phyloP scores from a whole-genome alignment of 176 grass and related monocot genomes.

The Oryza coarctata region DNA sequence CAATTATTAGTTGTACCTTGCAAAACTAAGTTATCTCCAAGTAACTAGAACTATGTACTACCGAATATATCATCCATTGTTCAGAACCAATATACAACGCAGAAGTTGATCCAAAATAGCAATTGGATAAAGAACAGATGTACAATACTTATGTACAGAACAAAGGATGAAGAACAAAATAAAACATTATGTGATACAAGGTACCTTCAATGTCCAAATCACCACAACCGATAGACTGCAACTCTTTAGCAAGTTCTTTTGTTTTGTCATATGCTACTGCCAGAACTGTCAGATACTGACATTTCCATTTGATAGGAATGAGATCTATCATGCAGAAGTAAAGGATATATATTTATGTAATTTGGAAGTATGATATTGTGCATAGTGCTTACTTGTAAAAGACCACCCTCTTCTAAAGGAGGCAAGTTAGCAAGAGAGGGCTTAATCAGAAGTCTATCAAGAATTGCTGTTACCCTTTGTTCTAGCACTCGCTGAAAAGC shows the following conservation, averaged over 20 bases:
- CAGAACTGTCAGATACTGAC: conserved; percentile 90
- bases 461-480: conserved; percentile 91
- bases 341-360: neutral
- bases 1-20: neutral
- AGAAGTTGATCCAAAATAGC: neutral
- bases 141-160: neutral
- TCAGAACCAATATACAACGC: neutral
- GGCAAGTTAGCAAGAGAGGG: conserved; percentile 87
- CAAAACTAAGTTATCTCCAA: neutral
- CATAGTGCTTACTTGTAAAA: conserved; percentile 65
- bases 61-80: neutral
- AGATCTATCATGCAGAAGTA: conserved; percentile 16
- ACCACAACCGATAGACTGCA: conserved; percentile 94
- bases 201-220: conserved; percentile 98
- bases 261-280: conserved; percentile 93
- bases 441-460: conserved; percentile 90
- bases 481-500: conserved; percentile 91
- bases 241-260: conserved; percentile 89
- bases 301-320: conserved; percentile 40
- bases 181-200: conserved; percentile 14
- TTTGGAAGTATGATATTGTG: conserved; percentile 29
- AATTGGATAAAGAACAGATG: neutral
- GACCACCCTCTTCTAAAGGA: conserved; percentile 74
- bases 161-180: conserved; percentile 12
- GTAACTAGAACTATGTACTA: conserved; percentile 1